Evolutionary conservation across 1,284 basidiomycete genomes (phyloP).

Genomic region (Apiotrichum porosum): DNA sequence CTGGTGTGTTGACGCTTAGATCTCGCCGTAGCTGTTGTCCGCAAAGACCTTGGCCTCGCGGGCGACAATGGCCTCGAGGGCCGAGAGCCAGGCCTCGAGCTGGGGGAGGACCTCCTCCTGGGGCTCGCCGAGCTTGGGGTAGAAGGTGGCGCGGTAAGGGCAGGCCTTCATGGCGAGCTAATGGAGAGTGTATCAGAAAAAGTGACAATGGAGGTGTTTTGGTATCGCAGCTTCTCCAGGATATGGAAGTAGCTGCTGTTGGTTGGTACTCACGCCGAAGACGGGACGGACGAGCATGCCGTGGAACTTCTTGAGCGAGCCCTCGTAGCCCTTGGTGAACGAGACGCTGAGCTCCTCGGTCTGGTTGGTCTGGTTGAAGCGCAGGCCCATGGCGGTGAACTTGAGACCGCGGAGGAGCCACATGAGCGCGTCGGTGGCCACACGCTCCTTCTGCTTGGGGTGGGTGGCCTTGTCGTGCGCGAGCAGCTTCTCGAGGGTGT

Average conservation of each 20-base stretch:
- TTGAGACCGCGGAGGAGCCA: constrained; percentile 87
- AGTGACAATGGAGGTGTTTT: no score
- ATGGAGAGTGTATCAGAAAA: background rate
- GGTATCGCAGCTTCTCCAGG: no score
- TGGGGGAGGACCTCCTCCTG: constrained; percentile 65
- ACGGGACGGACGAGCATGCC: constrained; percentile 79
- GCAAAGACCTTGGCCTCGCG: constrained; percentile 71
- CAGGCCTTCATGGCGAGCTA: constrained; percentile 96
- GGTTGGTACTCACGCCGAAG: constrained; percentile 75
- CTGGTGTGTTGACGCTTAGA: no score
- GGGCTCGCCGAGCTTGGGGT: constrained; percentile 74
- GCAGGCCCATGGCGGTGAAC: constrained; percentile 84
- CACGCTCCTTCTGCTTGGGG: constrained; percentile 63
- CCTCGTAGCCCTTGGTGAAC: constrained; percentile 79
- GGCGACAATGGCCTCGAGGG: constrained; percentile 65
- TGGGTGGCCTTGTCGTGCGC: constrained; percentile 67
- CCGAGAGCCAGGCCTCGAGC: constrained; percentile 71
- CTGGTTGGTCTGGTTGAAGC: constrained; percentile 64
- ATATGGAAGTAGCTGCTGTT: no score
- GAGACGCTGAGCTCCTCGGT: constrained; percentile 66
- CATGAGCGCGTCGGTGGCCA: constrained; percentile 82
- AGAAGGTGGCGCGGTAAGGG: constrained; percentile 86
- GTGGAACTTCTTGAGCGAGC: constrained; percentile 78
- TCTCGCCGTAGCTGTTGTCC: constrained; percentile 61
- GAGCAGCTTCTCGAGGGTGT: constrained; percentile 79